A percentile compares a stretch with the other conserved stretches of the same genome.
Conservation (phyloP, 2,329 filamentous ascomycete genomes). For the Nannizziopsis arthrosporioides region DNA sequence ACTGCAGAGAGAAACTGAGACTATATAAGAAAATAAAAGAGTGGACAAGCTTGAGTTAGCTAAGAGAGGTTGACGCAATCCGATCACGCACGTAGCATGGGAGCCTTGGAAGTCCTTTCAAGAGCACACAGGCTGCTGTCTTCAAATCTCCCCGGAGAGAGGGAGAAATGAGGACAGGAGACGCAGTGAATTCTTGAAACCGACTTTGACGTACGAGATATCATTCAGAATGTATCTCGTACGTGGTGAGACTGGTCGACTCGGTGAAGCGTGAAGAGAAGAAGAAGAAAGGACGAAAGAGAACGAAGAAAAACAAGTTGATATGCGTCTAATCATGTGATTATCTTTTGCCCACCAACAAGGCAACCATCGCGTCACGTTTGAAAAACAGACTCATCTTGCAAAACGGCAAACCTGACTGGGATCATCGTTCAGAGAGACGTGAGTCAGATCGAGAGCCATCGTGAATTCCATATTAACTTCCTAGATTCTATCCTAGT, state of each 20-base stretch:
- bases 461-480: no score
- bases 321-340: constrained; percentile 15
- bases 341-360: background rate
- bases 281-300: constrained; percentile 25
- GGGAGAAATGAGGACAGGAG: constrained; percentile 22
- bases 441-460: no score
- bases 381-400: no score
- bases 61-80: constrained; percentile 32
- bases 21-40: constrained; percentile 24
- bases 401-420: no score
- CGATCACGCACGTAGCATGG: constrained; percentile 44
- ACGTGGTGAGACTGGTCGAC: constrained; percentile 27
- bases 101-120: constrained; percentile 43
- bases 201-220: constrained; percentile 39
- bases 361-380: constrained; percentile 6
- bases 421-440: no score
- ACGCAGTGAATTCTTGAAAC: constrained; percentile 20
- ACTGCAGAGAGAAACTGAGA: constrained; percentile 24
- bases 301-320: constrained; percentile 31
- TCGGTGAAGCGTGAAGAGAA: constrained; percentile 37
- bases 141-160: constrained; percentile 20
- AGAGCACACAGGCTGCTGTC: constrained; percentile 22
- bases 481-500: no score
- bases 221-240: constrained; percentile 19
- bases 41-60: constrained; percentile 28